phyloP scores from a whole-genome alignment of 2,329 filamentous ascomycete genomes.

The Neurospora sp. region DNA sequence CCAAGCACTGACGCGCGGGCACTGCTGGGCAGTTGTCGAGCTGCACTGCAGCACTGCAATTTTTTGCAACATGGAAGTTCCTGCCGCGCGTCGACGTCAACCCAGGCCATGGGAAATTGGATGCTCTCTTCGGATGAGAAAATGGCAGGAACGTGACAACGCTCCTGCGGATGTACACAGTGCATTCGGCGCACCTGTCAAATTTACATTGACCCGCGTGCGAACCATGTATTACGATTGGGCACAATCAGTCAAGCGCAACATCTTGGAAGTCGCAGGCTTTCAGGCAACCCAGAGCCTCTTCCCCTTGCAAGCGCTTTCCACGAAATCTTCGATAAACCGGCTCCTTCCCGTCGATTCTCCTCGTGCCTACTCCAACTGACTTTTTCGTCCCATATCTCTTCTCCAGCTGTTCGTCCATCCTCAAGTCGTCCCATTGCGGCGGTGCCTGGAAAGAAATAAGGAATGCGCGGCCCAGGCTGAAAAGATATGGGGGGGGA shows the following conservation, averaged over 20 bases:
- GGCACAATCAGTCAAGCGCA: not conserved
- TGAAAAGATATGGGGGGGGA: not conserved
- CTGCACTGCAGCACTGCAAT: not conserved
- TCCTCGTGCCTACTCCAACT: not conserved
- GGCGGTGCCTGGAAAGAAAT: not conserved
- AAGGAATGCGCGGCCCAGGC: not conserved
- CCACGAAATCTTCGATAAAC: not conserved
- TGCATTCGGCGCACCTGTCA: not conserved
- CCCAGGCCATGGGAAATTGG: not conserved
- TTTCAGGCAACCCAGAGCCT: not conserved
- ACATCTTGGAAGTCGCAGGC: not conserved
- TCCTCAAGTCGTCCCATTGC: not conserved
- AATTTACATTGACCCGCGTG: not conserved
- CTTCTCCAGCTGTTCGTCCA: not conserved
- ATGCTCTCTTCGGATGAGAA: not conserved
- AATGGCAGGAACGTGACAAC: not conserved
- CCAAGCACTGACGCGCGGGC: not conserved
- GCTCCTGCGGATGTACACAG: not conserved
- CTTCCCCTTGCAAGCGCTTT: not conserved
- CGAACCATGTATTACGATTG: not conserved
- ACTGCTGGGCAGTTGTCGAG: not conserved
- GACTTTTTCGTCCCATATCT: not conserved
- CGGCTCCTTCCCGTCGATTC: not conserved
- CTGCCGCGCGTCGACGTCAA: not conserved
- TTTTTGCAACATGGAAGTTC: not conserved